Evolutionary conservation across 768 basidiomycete species (phyloP), one percentile per base, ranked within the genome.

Genomic region (Mycena epipterygia): DNA sequence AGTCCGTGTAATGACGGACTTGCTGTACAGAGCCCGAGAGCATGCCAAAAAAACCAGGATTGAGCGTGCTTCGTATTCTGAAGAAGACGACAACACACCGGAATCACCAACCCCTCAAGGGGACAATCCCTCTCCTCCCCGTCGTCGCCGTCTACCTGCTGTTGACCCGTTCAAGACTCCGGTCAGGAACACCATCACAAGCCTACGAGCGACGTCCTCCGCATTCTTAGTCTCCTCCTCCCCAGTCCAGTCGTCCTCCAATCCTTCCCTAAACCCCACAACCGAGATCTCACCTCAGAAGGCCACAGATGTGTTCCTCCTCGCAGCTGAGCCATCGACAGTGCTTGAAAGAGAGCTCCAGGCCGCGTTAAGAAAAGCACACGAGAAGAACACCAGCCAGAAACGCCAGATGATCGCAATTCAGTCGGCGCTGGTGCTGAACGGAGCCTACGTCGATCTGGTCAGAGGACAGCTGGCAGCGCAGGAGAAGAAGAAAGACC

Each of bases 381-480:
- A 64, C 37, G 55, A 23, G 11, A 32, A 49, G 27, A 64, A 51
- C 46, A 21, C 30, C 7, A 21, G 8, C 8, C 32, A 58, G 13
- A 73, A 73, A 35, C 25, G 21, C 14, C 73, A 68, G 37, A 16
- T 68, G 19, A 39, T 74, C 21, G n/a, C 71, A 25, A 67, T 76
- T 37, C 78, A 79, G 68, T 73, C 78, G 4, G n/a, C 63, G 9
- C 64, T 74, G 46, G 70, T 79, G n/a, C 71, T 78, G 8, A 79
- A 78, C 52, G 71, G 75, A 19, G 58, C 73, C 17, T 78, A 79
- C 44, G 41, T 52, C 12, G 70, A 68, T 33, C 48, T 64, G 16
- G 58, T 78, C 25, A 52, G 71, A 14, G 53, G 64, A 33, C 72
- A 78, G 61, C 74, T 78, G 32, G 71, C 63, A 33, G 69, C 67